These are phyloP conservation scores for Inonotus obliquus DNA, from an alignment of 1,284 basidiomycete genomes.

Conservation along the genomic window DNA sequence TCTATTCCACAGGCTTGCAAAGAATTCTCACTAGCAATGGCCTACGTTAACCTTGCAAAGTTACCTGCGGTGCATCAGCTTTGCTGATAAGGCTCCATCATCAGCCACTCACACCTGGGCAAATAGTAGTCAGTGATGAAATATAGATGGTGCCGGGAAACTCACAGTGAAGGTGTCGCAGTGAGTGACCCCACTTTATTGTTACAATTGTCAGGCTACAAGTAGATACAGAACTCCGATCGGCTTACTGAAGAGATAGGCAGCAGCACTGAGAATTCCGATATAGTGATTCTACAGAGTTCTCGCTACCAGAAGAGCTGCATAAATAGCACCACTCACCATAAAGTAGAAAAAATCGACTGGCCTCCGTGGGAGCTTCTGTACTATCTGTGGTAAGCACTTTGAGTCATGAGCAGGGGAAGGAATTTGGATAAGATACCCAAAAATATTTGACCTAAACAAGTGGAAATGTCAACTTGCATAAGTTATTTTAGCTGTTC, in stretches of 20 bases:
- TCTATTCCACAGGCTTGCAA: background rate
- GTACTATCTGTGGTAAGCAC: background rate
- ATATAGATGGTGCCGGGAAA: background rate
- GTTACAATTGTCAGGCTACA: background rate
- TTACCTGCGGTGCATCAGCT: background rate
- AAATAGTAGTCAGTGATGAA: background rate
- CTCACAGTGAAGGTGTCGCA: background rate
- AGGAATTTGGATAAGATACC: background rate
- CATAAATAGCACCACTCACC: background rate
- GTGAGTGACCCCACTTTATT: background rate
- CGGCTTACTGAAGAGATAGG: background rate
- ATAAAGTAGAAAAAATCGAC: background rate
- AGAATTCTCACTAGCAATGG: background rate
- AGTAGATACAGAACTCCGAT: background rate
- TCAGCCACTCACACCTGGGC: background rate
- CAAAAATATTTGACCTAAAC: background rate
- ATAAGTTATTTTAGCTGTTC: background rate
- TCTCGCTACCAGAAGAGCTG: background rate
- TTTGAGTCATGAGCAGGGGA: background rate
- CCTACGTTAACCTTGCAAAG: background rate
- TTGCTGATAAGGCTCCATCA: background rate
- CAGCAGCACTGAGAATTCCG: background rate
- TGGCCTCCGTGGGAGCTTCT: background rate
- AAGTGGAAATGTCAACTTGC: background rate
- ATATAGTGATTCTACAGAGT: background rate